phyloP scores from a whole-genome alignment of 1,284 basidiomycete species.

The Rugosomyces carneus region DNA sequence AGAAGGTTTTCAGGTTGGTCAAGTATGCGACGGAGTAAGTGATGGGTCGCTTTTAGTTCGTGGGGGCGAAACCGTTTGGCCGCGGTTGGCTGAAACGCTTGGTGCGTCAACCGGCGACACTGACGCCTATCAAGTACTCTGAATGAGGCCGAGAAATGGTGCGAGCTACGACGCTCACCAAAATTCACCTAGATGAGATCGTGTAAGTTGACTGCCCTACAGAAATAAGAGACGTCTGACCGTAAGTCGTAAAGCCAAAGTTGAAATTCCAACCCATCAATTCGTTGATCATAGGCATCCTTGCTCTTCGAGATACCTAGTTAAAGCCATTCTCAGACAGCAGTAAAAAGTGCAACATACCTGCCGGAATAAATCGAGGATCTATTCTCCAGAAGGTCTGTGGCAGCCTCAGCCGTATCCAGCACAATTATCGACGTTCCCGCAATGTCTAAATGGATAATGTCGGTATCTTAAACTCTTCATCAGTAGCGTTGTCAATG shows the following conservation, averaged over 20 bases:
- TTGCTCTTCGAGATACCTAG: slow-evolving; percentile 6
- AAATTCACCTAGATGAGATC: slow-evolving; percentile 1
- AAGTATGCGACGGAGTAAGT: slow-evolving; percentile 19
- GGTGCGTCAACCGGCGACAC: slow-evolving; percentile 16
- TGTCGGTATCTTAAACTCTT: slow-evolving; percentile 29
- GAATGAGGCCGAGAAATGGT: too few relatives aligned
- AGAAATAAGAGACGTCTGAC: too few relatives aligned
- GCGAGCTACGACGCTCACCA: background rate
- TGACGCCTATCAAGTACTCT: slow-evolving; percentile 2
- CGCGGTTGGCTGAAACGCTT: slow-evolving; percentile 17
- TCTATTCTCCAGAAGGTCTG: slow-evolving; percentile 35
- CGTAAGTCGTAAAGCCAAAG: slow-evolving; percentile 12
- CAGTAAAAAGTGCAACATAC: slow-evolving; percentile 10
- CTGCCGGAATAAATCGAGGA: slow-evolving; percentile 24
- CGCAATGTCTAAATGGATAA: slow-evolving; percentile 29
- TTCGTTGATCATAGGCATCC: slow-evolving; percentile 21
- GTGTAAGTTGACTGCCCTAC: too few relatives aligned
- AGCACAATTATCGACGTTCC: slow-evolving; percentile 34
- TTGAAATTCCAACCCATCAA: slow-evolving; percentile 17
- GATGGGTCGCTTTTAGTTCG: slow-evolving; percentile 15
- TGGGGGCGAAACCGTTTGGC: slow-evolving; percentile 13
- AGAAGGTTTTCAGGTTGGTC: slow-evolving; percentile 16
- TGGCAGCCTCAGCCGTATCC: slow-evolving; percentile 28
- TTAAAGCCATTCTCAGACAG: background rate
- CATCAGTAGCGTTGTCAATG: background rate